A percentile compares a stretch with the other conserved stretches of the same genome.
These are phyloP conservation scores for Ilex asprella DNA, from an alignment of 257 asterid genomes.

Conservation along the genomic window DNA sequence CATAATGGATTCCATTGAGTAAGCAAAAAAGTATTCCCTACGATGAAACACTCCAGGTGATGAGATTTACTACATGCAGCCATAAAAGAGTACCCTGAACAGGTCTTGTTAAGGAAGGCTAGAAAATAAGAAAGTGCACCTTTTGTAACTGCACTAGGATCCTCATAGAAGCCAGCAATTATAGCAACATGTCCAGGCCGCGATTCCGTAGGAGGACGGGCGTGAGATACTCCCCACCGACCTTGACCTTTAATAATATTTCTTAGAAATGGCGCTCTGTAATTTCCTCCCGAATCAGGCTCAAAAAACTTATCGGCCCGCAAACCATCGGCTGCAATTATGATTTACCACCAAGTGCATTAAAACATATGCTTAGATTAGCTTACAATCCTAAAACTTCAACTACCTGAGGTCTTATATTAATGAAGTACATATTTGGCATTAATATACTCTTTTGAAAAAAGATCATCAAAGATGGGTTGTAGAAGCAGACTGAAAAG, in stretches of 20 bases:
- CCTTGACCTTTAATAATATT: conserved; percentile 78
- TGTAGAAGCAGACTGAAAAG: too few species aligned
- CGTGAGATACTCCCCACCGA: conserved; percentile 99
- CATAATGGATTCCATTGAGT: too few species aligned
- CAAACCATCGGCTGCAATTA: conserved; percentile 82
- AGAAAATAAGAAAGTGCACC: conserved; percentile 27
- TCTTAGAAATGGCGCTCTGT: conserved; percentile 89
- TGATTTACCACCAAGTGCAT: not conserved
- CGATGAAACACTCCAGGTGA: not conserved
- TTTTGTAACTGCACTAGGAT: conserved; percentile 98
- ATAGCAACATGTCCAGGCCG: conserved; percentile 98
- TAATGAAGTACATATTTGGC: too few species aligned
- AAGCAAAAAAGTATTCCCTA: not conserved
- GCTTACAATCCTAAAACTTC: not conserved
- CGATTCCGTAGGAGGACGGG: conserved; percentile 98
- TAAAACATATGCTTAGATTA: not conserved
- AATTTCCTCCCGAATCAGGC: conserved; percentile 73
- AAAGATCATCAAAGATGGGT: too few species aligned
- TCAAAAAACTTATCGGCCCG: conserved; percentile 97
- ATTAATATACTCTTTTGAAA: too few species aligned
- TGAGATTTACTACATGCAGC: not conserved
- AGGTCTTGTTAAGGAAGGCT: not conserved
- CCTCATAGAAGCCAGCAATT: conserved; percentile 97
- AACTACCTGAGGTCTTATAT: not conserved
- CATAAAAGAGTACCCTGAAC: not conserved